Evolutionary conservation across 169 alveolate genomes (phyloP).

Genomic region (Fabrea salina): DNA sequence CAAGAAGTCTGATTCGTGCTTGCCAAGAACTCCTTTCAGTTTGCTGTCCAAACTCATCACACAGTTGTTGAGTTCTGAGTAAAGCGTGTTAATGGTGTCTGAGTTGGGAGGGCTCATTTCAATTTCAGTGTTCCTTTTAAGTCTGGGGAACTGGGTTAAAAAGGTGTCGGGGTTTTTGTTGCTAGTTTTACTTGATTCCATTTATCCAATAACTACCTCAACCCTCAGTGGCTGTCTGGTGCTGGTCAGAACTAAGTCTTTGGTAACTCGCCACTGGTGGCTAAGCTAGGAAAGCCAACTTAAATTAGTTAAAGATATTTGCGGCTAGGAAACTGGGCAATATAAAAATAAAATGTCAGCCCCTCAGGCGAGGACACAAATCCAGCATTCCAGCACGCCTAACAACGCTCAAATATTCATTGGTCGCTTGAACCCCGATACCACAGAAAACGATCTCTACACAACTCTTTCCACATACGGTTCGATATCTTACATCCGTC

Average conservation of each 20-base stretch:
- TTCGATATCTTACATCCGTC: not conserved
- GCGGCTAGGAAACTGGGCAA: too few species aligned
- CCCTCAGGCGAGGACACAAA: too few species aligned
- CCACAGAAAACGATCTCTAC: conserved; percentile 4
- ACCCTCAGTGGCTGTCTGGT: too few species aligned
- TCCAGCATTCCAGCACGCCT: too few species aligned
- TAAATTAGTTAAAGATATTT: too few species aligned
- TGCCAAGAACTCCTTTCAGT: conserved; percentile 44
- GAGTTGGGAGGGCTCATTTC: not conserved
- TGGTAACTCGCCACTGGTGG: too few species aligned
- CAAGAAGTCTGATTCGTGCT: conserved; percentile 54
- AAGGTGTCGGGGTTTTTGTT: not conserved
- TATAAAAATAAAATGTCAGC: too few species aligned
- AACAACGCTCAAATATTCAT: conserved; percentile 7
- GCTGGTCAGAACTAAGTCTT: too few species aligned
- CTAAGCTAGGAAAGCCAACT: too few species aligned
- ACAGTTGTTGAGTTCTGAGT: conserved; percentile 4
- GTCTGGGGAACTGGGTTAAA: not conserved
- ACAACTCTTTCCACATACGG: not conserved
- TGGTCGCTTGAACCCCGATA: not conserved
- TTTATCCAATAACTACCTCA: too few species aligned
- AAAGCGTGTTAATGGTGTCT: not conserved
- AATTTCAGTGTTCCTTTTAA: not conserved
- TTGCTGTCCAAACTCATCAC: conserved; percentile 34
- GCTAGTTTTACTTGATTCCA: conserved; percentile 14